A percentile compares a stretch with the other conserved stretches of the same genome.
These are phyloP conservation scores for Termitomyces sp. DNA, from an alignment of 768 basidiomycete genomes.

Conservation along the genomic window DNA sequence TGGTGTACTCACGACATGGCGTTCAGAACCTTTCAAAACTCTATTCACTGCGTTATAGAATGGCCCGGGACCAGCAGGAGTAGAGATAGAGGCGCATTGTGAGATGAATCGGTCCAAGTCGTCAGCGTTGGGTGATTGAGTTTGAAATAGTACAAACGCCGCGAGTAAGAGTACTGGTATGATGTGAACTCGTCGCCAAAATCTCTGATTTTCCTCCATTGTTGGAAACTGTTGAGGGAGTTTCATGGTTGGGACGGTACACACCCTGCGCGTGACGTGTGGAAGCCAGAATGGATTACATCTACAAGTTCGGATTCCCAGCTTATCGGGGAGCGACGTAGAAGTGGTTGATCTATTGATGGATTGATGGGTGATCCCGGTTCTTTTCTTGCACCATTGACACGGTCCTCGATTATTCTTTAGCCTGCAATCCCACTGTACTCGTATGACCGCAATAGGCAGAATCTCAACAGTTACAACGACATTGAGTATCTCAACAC, in stretches of 20 bases:
- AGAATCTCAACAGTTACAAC: neutral
- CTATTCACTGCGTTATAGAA: slow-evolving; percentile 3
- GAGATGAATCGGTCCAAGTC: neutral
- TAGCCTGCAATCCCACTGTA: neutral
- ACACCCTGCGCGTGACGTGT: neutral
- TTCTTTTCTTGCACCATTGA: neutral
- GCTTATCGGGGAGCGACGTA: neutral
- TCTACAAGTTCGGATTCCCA: neutral
- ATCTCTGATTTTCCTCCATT: neutral
- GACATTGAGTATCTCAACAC: neutral
- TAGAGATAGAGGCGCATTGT: slow-evolving; percentile 9
- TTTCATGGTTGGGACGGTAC: slow-evolving; percentile 6
- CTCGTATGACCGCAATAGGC: neutral
- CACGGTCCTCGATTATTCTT: neutral
- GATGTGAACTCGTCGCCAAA: neutral
- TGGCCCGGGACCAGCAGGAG: slow-evolving; percentile 9
- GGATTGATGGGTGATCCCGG: neutral
- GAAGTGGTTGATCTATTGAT: neutral
- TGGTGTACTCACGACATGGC: slow-evolving; percentile 47
- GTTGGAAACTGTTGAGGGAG: neutral
- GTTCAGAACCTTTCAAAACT: slow-evolving; percentile 37
- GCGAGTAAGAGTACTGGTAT: neutral
- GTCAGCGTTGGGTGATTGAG: neutral
- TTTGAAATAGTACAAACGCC: neutral
- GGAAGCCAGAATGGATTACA: neutral